phyloP scores from a whole-genome alignment of 2,329 filamentous ascomycete species.

The Apiospora malaysiana region DNA sequence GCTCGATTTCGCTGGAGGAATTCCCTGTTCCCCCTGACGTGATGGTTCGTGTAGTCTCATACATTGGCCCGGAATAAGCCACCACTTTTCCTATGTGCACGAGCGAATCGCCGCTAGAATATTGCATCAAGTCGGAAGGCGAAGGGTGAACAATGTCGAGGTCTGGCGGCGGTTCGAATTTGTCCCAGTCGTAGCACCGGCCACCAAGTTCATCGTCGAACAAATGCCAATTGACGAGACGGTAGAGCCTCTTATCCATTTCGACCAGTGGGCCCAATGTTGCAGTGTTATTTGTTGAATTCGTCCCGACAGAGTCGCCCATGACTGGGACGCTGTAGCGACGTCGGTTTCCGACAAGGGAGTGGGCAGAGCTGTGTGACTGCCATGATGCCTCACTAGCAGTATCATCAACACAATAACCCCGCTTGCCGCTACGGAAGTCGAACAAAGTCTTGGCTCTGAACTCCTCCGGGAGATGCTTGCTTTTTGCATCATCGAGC shows the following conservation, averaged over 20 bases:
- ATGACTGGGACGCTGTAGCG: background rate
- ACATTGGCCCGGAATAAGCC: background rate
- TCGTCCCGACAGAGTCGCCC: background rate
- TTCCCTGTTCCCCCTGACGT: background rate
- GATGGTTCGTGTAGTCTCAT: background rate
- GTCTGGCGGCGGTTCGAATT: background rate
- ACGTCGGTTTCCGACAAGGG: background rate
- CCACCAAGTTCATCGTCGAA: background rate
- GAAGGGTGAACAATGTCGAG: background rate
- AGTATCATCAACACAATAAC: background rate
- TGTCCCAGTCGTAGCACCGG: background rate
- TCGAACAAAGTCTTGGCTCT: background rate
- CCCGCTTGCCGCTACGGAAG: background rate
- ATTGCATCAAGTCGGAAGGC: background rate
- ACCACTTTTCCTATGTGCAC: background rate
- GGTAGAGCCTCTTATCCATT: background rate
- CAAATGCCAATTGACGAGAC: conserved; percentile 4
- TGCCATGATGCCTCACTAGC: background rate
- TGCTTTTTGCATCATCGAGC: background rate
- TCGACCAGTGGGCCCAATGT: background rate
- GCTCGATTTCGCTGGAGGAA: background rate
- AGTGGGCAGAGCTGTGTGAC: background rate
- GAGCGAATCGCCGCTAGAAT: background rate
- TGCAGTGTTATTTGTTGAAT: background rate
- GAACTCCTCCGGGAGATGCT: background rate